Conservation (phyloP, 192 early-diverging fungal species). For the Linnemannia exigua region DNA sequence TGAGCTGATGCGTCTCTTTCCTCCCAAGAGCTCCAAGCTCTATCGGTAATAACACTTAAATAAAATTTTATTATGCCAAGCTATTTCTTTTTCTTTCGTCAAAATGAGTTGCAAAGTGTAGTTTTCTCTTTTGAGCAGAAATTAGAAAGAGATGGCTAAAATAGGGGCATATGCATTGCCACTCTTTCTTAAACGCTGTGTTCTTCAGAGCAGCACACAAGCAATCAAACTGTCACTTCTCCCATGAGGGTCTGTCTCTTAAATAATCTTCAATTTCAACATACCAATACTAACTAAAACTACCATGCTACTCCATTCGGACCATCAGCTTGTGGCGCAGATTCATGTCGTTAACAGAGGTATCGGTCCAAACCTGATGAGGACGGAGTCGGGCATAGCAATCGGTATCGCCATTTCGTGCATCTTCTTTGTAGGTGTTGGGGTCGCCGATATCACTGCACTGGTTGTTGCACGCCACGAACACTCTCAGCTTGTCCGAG, state of each 20-base stretch:
- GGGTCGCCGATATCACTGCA: neutral
- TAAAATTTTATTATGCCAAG: neutral
- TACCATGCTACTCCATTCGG: neutral
- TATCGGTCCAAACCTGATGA: neutral
- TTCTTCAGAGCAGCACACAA: too few relatives aligned
- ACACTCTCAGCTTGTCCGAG: neutral
- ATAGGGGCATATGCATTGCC: too few relatives aligned
- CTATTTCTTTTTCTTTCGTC: neutral
- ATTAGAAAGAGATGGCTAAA: too few relatives aligned
- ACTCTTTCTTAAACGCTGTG: too few relatives aligned
- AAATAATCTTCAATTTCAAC: neutral
- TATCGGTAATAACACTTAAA: neutral
- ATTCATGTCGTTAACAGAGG: neutral
- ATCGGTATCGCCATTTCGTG: neutral
- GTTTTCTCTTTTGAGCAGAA: too few relatives aligned
- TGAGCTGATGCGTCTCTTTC: conserved; percentile 1
- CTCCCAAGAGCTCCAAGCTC: conserved; percentile 4
- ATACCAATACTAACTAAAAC: neutral
- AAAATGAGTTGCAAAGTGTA: too few relatives aligned
- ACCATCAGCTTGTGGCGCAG: neutral
- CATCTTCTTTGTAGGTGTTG: neutral
- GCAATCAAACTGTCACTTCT: too few relatives aligned
- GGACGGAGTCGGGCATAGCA: neutral
- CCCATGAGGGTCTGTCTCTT: too few relatives aligned
- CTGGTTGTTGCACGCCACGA: neutral